These are phyloP conservation scores for Metschnikowia bowlesiae DNA, from an alignment of 805 yeast species.

Conservation along the genomic window DNA sequence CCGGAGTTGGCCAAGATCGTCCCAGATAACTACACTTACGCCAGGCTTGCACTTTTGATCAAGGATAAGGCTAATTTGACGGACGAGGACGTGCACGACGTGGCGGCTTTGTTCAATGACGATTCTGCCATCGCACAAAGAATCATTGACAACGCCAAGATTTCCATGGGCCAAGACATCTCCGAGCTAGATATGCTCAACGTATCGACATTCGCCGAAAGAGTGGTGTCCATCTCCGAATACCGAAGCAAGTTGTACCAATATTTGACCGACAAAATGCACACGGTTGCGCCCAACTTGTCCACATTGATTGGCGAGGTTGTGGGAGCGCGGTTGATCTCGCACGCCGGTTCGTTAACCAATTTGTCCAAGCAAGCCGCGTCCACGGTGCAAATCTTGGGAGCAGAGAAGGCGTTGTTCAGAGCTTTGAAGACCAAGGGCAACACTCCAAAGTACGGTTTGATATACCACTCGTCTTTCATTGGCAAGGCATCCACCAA, in stretches of 20 bases:
- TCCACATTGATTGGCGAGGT: constrained; percentile 86
- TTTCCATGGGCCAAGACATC: constrained; percentile 98
- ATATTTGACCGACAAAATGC: constrained; percentile 93
- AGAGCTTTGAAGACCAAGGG: constrained; percentile 98
- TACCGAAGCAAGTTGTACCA: constrained; percentile 80
- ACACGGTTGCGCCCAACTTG: constrained; percentile 90
- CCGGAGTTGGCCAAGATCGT: constrained; percentile 93
- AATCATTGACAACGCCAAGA: constrained; percentile 90
- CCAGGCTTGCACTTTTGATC: constrained; percentile 75
- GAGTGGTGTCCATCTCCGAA: constrained; percentile 88
- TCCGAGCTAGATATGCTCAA: constrained; percentile 92
- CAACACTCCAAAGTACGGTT: constrained; percentile 97
- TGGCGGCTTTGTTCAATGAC: constrained; percentile 85
- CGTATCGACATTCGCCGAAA: constrained; percentile 84
- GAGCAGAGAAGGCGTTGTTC: constrained; percentile 98
- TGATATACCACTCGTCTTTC: constrained; percentile 92
- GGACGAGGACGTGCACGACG: constrained; percentile 92
- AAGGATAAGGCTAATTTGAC: constrained; percentile 80
- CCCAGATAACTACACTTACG: constrained; percentile 82
- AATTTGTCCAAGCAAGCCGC: constrained; percentile 98
- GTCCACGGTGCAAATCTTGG: constrained; percentile 94
- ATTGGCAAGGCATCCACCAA: constrained; percentile 98
- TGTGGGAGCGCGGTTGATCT: constrained; percentile 96
- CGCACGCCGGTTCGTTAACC: constrained; percentile 93
- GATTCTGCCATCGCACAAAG: constrained; percentile 88